Evolutionary conservation across 345 rosid genomes (phyloP), one percentile per base, ranked within the genome.

Genomic region (Hibiscus tridactylites): DNA sequence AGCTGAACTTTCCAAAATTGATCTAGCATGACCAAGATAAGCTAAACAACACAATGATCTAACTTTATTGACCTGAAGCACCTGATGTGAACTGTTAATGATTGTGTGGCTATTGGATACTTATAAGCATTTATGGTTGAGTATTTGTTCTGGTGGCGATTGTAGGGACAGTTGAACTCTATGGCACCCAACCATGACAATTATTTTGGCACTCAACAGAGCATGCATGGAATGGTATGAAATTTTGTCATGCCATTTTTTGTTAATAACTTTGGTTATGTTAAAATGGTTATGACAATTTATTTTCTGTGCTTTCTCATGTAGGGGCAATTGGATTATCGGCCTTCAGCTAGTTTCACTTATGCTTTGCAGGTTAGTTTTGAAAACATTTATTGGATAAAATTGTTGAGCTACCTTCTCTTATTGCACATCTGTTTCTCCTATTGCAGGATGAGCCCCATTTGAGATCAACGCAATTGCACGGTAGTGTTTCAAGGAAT

Each of bases 321-420:
- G 71, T 52, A 85, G 89, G 81, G 86, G 4, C 88, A 85, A 58
- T 81, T 82, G n/a, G 89, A 85, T 78, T 88, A 84, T 78, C 86
- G 91, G 64, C 83, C 83, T 65, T 77, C 89, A 15, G 70, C 86
- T 19, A 76, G 72, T 79, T 88, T 84, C 81, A 78, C 77, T 65
- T 85, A 84, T 79, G 80, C 75, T 72, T 73, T 88, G 78, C 91
- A 88, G 89, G 89, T 88, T 72, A 46, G 61, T 33, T 69, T 71
- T 50, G 29, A 8, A 72, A 39, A 59, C 21, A 9, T 58, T 71
- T 60, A 42, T 59, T 26, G 4, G 46, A 24, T 53, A 13, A 3
- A 12, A 33, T 24, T 65, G 9, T 53, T 19, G 31, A 62, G 49
- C 42, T 56, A 15, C 21, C 44, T 9, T 54, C 50, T 63, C 33